phyloP scores from a whole-genome alignment of 345 rosid species.

The Bruguiera parviflora region DNA sequence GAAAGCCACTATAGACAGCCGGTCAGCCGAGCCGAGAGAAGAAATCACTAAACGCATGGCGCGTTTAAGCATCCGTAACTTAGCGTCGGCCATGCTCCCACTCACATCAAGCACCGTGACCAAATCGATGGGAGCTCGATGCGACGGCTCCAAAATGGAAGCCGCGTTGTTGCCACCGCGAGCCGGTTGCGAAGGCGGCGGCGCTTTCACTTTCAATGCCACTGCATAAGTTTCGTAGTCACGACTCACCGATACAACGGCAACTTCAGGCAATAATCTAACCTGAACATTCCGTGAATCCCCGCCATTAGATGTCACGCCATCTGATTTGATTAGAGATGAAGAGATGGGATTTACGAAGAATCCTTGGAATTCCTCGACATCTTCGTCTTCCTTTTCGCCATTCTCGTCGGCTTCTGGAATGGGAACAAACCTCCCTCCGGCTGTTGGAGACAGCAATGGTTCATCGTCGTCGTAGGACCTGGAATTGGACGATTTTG shows the following conservation, averaged over 20 bases:
- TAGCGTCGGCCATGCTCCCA: conserved; percentile 26
- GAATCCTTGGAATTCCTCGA: conserved; percentile 76
- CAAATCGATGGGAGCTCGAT: conserved; percentile 35
- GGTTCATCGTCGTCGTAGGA: conserved; percentile 35
- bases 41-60: conserved; percentile 33
- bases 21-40: conserved; percentile 29
- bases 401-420: conserved; percentile 31
- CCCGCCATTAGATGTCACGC: conserved; percentile 23
- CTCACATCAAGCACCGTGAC: conserved; percentile 32
- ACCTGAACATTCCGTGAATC: conserved; percentile 45
- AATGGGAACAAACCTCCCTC: conserved; percentile 23
- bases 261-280: conserved; percentile 22
- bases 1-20: conserved; percentile 31
- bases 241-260: conserved; percentile 22
- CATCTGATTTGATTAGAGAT: conserved; percentile 40
- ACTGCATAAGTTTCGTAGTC: conserved; percentile 30
- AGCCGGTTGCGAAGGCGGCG: conserved; percentile 21
- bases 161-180: conserved; percentile 8
- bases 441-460: conserved; percentile 26
- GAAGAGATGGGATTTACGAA: conserved; percentile 52
- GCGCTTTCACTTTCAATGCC: conserved; percentile 28
- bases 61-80: conserved; percentile 28
- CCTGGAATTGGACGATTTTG: conserved; percentile 18
- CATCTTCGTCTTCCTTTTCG: conserved; percentile 17
- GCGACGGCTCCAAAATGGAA: conserved; percentile 27